Evolutionary conservation across 2,329 filamentous ascomycete species (phyloP), one percentile per base, ranked within the genome.

Genomic region (Scedosporium aurantiacum): DNA sequence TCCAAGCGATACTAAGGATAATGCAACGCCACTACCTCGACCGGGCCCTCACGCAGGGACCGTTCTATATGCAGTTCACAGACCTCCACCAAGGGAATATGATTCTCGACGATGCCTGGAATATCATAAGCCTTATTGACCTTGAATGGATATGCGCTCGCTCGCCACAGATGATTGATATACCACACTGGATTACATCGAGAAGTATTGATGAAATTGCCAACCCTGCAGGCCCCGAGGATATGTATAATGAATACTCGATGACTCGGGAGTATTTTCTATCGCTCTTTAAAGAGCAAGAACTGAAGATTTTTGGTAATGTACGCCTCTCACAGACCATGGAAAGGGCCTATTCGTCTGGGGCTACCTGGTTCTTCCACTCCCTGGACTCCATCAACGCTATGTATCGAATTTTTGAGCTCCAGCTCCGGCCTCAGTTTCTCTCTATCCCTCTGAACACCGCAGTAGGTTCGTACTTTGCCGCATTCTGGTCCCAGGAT

Each of bases 21-120:
- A 37, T 58, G 8, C 54, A 70, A 2, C 68, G 70, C 18, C 64
- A 68, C 63, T 65, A 68, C 58, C 68, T 70, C 56, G 59, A 69
- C 54, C 58, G 63, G 60, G 66, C 54, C 37, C 57, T 66, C 25
- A 63, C 67, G 16, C 52, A 70, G 41, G 69, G 70, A 1, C 70
- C 69, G 6, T 72, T 68, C 55, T 18, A 65, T 60, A 64, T 72
- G 12, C 63, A 67, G 41, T 57, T 74, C 41, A 71, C 69, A 21
- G 70, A 75, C 61, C 62, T 74, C n/a, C 67, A 73, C 63, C 61
- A 55, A 25, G 69, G 70, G 43, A 75, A 74, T 56, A 69, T 75
- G 25, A 67, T 75, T 28, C 69, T 74, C 10, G 70, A 75, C 60
- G 59, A 72, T 25, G 58, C 73, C 27, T 73, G 70, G 71, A 72